Evolutionary conservation across 805 yeast species (phyloP).

Genomic region (Lipomyces starkeyi): DNA sequence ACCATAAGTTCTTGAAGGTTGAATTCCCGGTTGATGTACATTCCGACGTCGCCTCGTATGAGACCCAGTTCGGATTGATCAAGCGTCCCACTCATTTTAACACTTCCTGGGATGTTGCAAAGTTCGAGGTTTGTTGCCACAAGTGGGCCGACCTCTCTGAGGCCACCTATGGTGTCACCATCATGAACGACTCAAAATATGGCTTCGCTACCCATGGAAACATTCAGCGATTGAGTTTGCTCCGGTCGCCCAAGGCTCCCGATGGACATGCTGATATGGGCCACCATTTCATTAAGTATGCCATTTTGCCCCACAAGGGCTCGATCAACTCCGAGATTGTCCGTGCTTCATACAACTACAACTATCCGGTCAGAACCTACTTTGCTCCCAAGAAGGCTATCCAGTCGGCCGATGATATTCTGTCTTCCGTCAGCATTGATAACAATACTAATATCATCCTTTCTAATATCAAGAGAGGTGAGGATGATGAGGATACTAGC

Average conservation of each 20-base stretch:
- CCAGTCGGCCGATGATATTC: conserved; percentile 40
- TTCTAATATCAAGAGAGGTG: conserved; percentile 84
- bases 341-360: conserved; percentile 77
- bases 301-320: conserved; percentile 82
- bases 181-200: conserved; percentile 83
- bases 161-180: conserved; percentile 80
- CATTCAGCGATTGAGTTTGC: conserved; percentile 78
- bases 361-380: conserved; percentile 54
- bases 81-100: conserved; percentile 93
- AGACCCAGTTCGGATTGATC: conserved; percentile 92
- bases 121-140: conserved; percentile 94
- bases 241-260: conserved; percentile 93
- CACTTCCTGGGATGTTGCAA: conserved; percentile 95
- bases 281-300: conserved; percentile 78
- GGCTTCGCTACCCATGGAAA: conserved; percentile 97
- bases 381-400: conserved; percentile 34
- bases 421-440: conserved; percentile 46
- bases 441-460: conserved; percentile 69
- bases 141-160: conserved; percentile 93
- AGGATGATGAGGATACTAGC: conserved; percentile 65
- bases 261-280: conserved; percentile 97
- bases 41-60: conserved; percentile 80
- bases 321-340: conserved; percentile 65
- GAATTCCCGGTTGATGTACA: conserved; percentile 90
- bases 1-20: conserved; percentile 85